Evolutionary conservation across 768 basidiomycete genomes (phyloP).

Genomic region (Rhodotorula kratochvilovae): DNA sequence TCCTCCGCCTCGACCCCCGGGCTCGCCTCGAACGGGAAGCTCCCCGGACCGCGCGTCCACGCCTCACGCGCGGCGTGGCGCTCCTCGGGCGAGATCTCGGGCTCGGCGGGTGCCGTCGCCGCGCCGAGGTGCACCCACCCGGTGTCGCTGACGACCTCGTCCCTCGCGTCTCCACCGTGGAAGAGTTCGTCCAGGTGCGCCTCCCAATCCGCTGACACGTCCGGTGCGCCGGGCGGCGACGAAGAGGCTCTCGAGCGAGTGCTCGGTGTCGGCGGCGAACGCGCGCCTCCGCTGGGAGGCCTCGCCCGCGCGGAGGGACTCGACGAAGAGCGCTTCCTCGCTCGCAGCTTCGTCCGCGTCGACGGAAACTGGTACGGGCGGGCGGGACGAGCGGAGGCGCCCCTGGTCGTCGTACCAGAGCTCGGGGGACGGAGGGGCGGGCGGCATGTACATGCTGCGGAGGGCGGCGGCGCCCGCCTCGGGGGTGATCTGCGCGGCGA

Average conservation of each 20-base stretch:
- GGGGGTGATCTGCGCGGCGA: no score
- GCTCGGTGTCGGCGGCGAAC: not conserved
- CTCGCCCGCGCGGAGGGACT: not conserved
- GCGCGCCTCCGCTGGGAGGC: not conserved
- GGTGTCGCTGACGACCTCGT: slow-evolving; percentile 1
- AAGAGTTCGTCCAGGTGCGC: no score
- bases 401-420: no score
- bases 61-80: not conserved
- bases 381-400: no score
- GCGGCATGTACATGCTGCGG: no score
- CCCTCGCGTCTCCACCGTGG: not conserved
- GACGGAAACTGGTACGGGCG: not conserved
- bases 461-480: no score
- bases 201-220: no score
- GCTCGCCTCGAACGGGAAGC: not conserved
- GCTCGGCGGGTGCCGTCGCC: not conserved
- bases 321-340: not conserved
- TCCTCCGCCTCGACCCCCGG: no score
- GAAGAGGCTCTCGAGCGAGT: no score
- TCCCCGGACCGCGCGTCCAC: no score
- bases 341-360: not conserved
- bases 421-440: no score
- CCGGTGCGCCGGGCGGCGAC: no score
- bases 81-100: slow-evolving; percentile 6
- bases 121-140: slow-evolving; percentile 1